Evolutionary conservation across 2,329 filamentous ascomycete species (phyloP).

Genomic region (Aspergillus pseudotamarii): DNA sequence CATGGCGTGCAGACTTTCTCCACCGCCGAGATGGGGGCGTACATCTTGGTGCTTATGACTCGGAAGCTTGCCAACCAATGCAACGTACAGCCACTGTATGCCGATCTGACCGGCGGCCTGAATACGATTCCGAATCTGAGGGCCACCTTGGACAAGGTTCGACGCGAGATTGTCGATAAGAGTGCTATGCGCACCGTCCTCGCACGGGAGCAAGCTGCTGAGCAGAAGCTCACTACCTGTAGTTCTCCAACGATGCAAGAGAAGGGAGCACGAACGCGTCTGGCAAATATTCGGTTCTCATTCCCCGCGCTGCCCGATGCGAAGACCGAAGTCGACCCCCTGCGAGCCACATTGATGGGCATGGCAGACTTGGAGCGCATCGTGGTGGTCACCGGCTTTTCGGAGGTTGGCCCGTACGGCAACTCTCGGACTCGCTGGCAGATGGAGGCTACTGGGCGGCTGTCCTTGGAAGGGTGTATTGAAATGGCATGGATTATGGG

Average conservation of each 20-base stretch:
- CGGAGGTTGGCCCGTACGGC: constrained; percentile 84
- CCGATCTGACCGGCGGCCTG: constrained; percentile 94
- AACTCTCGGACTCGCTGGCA: constrained; percentile 98
- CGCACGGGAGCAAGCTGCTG: constrained; percentile 90
- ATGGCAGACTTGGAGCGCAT: constrained; percentile 99
- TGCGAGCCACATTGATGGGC: constrained; percentile 87
- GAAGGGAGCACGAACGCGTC: constrained; percentile 90
- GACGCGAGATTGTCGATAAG: constrained; percentile 92
- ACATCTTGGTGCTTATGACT: constrained; percentile 93
- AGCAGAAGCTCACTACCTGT: constrained; percentile 75
- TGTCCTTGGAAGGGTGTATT: constrained; percentile 95
- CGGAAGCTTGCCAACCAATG: constrained; percentile 92
- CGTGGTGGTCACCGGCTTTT: constrained; percentile 94
- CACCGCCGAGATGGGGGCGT: constrained; percentile 99
- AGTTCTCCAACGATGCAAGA: constrained; percentile 62
- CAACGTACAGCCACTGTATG: constrained; percentile 93
- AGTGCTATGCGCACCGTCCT: constrained; percentile 92
- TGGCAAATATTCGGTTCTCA: constrained; percentile 97
- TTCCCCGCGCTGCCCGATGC: constrained; percentile 91
- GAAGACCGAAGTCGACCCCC: constrained; percentile 85
- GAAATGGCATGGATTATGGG: constrained; percentile 99
- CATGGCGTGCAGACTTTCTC: constrained; percentile 98
- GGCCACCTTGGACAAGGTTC: constrained; percentile 87
- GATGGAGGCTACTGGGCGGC: constrained; percentile 96
- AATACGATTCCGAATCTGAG: constrained; percentile 98